Base-by-base conservation (phyloP, 164 flowering plant species). In the Euptelea pleiosperma region DNA sequence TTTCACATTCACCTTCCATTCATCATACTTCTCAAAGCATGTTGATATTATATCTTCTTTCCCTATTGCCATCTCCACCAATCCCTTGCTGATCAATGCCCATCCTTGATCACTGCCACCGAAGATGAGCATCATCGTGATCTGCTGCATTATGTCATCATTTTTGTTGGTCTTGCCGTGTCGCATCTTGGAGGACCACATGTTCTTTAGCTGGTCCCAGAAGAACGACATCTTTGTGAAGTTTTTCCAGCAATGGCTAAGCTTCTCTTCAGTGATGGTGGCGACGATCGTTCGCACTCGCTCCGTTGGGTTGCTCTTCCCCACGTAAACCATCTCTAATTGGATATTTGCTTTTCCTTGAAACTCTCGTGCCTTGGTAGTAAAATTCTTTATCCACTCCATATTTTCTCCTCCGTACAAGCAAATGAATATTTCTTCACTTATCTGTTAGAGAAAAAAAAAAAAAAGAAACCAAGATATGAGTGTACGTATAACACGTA, bases 161-260 rank as follows among this genome's bases (percentile, higher is more conserved):
- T 63, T 66, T 12, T 69, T 78, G 0, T 66, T 52, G 2, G 61
- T 66, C 50, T 55, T 73, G 0, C 79, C 81, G 3, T 66, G 80
- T 3, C 72, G 75, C 56, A 71, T 16, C 54, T 82, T 86, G 6
- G 84, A 84, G 75, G 72, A 58, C 56, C 73, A 34, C 88, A 84
- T 84, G 82, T 90, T 82, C 59, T 84, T 82, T 6, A 84, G 25
- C n/a, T 88, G 62, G 1, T 67, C 61, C 94, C 94, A 87, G 52
- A 84, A 87, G 78, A 70, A 84, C 88, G 90, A 78, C 0, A 69
- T 35, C 2, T 51, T 45, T 16, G 66, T 66, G 0, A 31, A 62
- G 25, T 84, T 77, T 1, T 41, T 28, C 78, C 72, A 75, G 46
- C n/a, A 39, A 29, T 65, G 60, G 48, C 90, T 0, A 79, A 75